phyloP scores from a whole-genome alignment of 805 yeast species.

The Wickerhamomyces bisporus region DNA sequence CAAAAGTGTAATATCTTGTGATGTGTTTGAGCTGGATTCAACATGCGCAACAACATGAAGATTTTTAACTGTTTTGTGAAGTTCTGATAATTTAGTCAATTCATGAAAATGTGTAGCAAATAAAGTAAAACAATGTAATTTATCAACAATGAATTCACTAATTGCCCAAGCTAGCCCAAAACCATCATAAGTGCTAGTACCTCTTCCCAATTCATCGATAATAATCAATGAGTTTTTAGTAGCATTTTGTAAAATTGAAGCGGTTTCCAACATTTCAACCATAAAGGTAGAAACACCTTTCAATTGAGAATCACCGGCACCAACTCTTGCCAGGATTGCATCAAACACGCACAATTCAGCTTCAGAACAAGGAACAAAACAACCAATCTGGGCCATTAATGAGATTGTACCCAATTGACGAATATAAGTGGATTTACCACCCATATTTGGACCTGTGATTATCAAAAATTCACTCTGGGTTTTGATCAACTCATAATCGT shows the following conservation, averaged over 20 bases:
- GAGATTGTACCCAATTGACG: conserved; percentile 86
- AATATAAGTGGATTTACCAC: conserved; percentile 92
- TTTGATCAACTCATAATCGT: conserved; percentile 68
- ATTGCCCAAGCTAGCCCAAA: conserved; percentile 98
- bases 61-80: conserved; percentile 62
- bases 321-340: conserved; percentile 93
- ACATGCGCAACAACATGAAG: conserved; percentile 93
- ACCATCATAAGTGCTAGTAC: conserved; percentile 83
- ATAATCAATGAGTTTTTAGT: conserved; percentile 75
- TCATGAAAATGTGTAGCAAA: conserved; percentile 99
- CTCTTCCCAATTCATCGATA: conserved; percentile 91
- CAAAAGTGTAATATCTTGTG: conserved; percentile 74
- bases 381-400: conserved; percentile 83
- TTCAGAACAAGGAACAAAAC: conserved; percentile 74
- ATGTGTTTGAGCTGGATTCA: conserved; percentile 37
- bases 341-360: conserved; percentile 85
- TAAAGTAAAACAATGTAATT: conserved; percentile 71
- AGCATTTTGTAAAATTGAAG: conserved; percentile 78
- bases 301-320: conserved; percentile 96
- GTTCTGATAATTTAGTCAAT: conserved; percentile 71
- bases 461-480: conserved; percentile 64
- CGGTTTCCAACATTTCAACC: conserved; percentile 95
- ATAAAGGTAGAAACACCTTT: conserved; percentile 95
- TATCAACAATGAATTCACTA: conserved; percentile 72
- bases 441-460: conserved; percentile 97